Conservation (phyloP, 768 basidiomycete genomes). For the Daedaleopsis nitida region DNA sequence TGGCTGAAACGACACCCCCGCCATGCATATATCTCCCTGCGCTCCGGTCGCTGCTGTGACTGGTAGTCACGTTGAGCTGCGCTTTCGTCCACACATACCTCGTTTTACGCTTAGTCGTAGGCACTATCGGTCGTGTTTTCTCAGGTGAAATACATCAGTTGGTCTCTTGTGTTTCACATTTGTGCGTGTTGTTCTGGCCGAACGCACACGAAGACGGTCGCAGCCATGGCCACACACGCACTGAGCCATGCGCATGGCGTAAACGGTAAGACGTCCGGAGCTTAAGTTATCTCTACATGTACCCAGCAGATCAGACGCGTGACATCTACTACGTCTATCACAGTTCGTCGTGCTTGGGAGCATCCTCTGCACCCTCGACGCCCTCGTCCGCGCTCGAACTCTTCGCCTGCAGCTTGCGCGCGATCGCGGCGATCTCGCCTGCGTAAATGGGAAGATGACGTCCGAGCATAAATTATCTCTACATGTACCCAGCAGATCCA, state of each 20-base stretch:
- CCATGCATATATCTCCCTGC: background rate
- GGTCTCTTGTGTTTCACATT: background rate
- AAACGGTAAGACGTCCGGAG: too few relatives aligned
- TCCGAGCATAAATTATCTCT: background rate
- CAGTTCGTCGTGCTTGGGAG: background rate
- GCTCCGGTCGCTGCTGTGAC: background rate
- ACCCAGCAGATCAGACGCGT: background rate
- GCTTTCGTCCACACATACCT: background rate
- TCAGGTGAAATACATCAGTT: background rate
- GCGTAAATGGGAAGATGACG: too few relatives aligned
- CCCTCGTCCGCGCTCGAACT: background rate
- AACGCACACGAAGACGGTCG: too few relatives aligned
- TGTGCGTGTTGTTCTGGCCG: too few relatives aligned
- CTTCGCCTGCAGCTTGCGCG: slow-evolving; percentile 50
- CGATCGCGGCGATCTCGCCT: too few relatives aligned
- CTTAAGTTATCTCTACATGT: background rate
- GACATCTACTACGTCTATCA: background rate
- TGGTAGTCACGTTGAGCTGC: background rate
- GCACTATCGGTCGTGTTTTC: background rate
- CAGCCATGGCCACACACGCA: too few relatives aligned
- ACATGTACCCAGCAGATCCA: background rate
- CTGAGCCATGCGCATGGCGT: too few relatives aligned
- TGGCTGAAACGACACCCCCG: slow-evolving; percentile 7
- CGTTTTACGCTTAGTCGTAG: background rate
- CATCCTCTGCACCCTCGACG: background rate